A percentile compares a stretch with the other conserved stretches of the same genome.
Evolutionary conservation across 805 yeast species (phyloP).

Genomic region (Wilhelminamyces savonicus): DNA sequence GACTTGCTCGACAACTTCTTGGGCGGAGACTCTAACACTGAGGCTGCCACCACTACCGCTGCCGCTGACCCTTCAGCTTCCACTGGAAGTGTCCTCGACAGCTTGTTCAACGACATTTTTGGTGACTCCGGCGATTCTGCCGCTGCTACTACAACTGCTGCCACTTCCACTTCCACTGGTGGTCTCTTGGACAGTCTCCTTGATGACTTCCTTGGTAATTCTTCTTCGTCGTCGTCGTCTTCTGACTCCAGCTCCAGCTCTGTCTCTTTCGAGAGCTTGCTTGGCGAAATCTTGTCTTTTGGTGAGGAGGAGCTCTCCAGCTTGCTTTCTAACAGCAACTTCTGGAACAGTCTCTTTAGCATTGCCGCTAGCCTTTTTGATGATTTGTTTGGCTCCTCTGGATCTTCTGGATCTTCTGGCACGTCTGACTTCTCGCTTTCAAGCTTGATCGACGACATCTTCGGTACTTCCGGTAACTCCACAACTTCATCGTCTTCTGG

Average conservation of each 20-base stretch:
- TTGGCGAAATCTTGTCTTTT: constrained; percentile 10
- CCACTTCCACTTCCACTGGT: constrained; percentile 5
- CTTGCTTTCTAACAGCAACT: constrained; percentile 9
- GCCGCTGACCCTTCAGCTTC: constrained; percentile 3
- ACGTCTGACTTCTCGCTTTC: background rate
- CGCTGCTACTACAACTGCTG: constrained; percentile 2
- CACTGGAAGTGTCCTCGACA: constrained; percentile 1
- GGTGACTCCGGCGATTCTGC: background rate
- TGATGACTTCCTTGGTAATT: constrained; percentile 4
- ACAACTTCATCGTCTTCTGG: too few relatives aligned
- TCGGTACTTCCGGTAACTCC: too few relatives aligned
- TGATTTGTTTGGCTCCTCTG: background rate
- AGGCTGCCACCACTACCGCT: constrained; percentile 2
- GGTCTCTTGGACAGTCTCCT: constrained; percentile 6
- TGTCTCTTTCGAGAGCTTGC: too few relatives aligned
- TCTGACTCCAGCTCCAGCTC: background rate
- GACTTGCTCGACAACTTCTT: constrained; percentile 9
- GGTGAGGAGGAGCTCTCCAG: constrained; percentile 13
- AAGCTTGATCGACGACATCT: constrained; percentile 1
- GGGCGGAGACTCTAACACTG: constrained; percentile 3
- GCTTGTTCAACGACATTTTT: background rate
- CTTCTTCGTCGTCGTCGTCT: constrained; percentile 3
- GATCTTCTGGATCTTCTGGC: constrained; percentile 2
- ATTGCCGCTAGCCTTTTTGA: background rate
- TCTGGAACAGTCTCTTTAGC: constrained; percentile 2